phyloP scores from a whole-genome alignment of 2,329 filamentous ascomycete species.

The Pseudocercospora cruenta region DNA sequence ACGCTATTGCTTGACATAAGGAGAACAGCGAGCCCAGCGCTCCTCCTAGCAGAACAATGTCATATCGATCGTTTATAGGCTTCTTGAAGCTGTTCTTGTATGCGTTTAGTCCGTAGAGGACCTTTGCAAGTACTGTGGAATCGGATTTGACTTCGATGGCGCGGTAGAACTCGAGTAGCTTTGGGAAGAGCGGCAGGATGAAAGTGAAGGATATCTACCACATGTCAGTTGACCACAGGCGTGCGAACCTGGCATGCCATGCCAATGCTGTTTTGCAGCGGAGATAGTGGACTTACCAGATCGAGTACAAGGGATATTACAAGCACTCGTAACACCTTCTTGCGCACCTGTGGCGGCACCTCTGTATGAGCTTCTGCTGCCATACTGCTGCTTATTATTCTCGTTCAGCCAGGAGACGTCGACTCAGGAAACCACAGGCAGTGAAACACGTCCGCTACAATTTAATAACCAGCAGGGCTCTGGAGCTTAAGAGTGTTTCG shows the following conservation, averaged over 20 bases:
- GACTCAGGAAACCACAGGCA: background rate
- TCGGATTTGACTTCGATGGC: constrained; percentile 68
- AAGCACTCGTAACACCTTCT: constrained; percentile 30
- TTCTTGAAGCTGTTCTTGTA: constrained; percentile 93
- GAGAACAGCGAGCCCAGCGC: constrained; percentile 93
- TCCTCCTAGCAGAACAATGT: constrained; percentile 92
- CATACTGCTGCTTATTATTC: constrained; percentile 13
- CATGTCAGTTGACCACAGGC: background rate
- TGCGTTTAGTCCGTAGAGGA: constrained; percentile 82
- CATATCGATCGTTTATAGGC: constrained; percentile 94
- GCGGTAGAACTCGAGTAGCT: constrained; percentile 94
- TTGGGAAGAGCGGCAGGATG: constrained; percentile 93
- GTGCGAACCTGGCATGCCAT: no score
- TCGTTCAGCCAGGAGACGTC: background rate
- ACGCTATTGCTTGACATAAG: constrained; percentile 87
- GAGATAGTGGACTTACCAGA: constrained; percentile 25
- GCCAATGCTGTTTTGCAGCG: background rate
- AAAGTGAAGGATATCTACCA: constrained; percentile 94
- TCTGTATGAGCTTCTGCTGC: constrained; percentile 13
- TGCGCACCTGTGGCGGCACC: constrained; percentile 22
- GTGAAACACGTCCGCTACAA: background rate
- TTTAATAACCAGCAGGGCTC: background rate
- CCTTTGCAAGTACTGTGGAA: constrained; percentile 72
- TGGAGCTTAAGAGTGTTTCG: background rate
- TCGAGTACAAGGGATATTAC: constrained; percentile 31